Percentiles rank a stretch among this genome's conserved stretches.
These are phyloP conservation scores for Neurospora sp. DNA, from an alignment of 2,329 filamentous ascomycete species.

Conservation along the genomic window DNA sequence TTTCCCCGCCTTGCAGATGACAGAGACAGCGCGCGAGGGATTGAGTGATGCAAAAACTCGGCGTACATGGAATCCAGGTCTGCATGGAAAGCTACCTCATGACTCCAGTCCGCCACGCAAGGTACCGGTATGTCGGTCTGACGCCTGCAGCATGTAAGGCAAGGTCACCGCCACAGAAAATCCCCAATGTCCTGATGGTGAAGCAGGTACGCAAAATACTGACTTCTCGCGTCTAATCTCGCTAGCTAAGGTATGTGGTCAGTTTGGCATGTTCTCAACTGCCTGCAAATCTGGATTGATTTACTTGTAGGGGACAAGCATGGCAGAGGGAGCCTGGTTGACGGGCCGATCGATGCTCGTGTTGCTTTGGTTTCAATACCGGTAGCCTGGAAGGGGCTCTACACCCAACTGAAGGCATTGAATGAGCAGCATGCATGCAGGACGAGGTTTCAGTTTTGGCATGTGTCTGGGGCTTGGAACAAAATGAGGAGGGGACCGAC, in stretches of 20 bases:
- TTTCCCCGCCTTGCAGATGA: neutral
- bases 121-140: neutral
- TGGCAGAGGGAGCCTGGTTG: neutral
- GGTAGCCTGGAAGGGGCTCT: neutral
- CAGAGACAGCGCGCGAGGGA: neutral
- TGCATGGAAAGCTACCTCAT: neutral
- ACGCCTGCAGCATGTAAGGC: neutral
- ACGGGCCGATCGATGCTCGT: neutral
- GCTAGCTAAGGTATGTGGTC: neutral
- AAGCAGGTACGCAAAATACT: neutral
- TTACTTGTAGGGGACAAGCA: neutral
- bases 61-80: neutral
- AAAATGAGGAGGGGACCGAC: neutral
- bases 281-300: neutral
- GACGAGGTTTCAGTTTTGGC: neutral
- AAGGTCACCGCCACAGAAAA: neutral
- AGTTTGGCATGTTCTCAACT: neutral
- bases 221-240: neutral
- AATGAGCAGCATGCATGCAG: neutral
- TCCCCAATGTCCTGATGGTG: neutral
- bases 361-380: neutral
- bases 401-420: neutral
- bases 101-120: neutral
- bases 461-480: neutral
- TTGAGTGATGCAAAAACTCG: neutral